Evolutionary conservation across 345 rosid genomes (phyloP), one percentile per base, ranked within the genome.

Genomic region (Bruguiera gymnorhiza): DNA sequence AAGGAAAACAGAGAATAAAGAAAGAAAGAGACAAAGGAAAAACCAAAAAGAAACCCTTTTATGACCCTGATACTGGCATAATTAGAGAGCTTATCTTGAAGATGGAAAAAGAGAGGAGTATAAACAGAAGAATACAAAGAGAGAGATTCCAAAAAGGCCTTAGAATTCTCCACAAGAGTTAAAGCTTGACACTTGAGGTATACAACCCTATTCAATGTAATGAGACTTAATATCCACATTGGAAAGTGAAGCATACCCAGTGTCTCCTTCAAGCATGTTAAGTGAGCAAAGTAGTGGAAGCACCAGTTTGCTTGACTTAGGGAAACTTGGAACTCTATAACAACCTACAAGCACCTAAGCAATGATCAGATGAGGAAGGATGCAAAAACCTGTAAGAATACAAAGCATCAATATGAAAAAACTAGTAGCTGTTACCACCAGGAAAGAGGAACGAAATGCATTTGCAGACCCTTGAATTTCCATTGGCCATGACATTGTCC

Each of bases 241-340:
- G 66, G 56, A 30, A 36, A 27, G 13, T 53, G 56, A 75, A 43
- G 48, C 83, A 60, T 79, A 89, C 96, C 96, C 90, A 0, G 93
- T 91, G 80, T 89, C 98, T 73, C 98, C 97, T 84, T 88, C 90
- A 69, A 91, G 92, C 90, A 91, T 89, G 81, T 91, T 88, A 58
- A 87, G 86, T 21, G 93, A 91, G 78, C 98, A 91, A 26, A 72
- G 81, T 54, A 94, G 70, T 0, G 83, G 82, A 79, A 94, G 70
- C 76, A 79, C 73, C 71, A 94, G 69, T 43, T 86, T 89, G 71
- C 73, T 65, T 3, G 89, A 78, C 57, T 53, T 70, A 58, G 79
- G 84, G 75, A 80, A 81, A 62, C 82, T 78, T 24, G 76, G 83
- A 60, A 77, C 78, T 54, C 79, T 65, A 70, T 57, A 37, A 63